Base-by-base conservation (phyloP, 345 rosid genomes). In the Fremontodendron californicum region DNA sequence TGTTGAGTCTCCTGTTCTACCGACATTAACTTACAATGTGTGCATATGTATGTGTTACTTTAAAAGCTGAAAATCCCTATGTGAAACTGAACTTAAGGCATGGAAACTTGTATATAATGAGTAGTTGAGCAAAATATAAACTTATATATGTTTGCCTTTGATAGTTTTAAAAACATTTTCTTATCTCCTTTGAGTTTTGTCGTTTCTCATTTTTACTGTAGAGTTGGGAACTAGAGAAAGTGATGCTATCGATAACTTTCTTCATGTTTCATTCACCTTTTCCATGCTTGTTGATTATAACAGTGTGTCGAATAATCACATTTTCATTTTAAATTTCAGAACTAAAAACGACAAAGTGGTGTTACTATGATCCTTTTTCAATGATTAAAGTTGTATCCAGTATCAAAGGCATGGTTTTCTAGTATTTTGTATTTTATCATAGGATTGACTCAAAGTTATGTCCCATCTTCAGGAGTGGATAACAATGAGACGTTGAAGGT, bases 401-500 rank as follows among this genome's bases (percentile, higher is more conserved):
- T 23, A 55, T 23, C 61, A 55, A 10, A 11, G 39, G 9, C 37
- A 61, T 61, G 65, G 9, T 29, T 2, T 60, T 27, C 37, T 61
- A 13, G 18, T 29, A 6, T 61, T 40, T 42, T 68, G 45, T n/a
- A 23, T 3, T 43, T 23, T n/a, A 19, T 27, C 35, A 10, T 12
- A 23, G 23, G 35, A 4, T 68, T 39, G 18, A 60, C 51, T 39
- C 37, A n/a, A 40, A 60, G 40, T 42, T 74, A 9, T 55, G 11
- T 27, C 2, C 9, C 21, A 7, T 71, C 61, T 86, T 65, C 82
- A 94, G 98, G 98, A 68, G 93, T 93, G 75, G 95, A 93, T 81
- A 85, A 91, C 82, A 78, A 84, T 39, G 97, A 94, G 29, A 90
- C 87, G 0, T 76, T 94, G 71, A 91, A 86, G 90, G 89, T 94